Percentiles rank a stretch among this genome's conserved stretches.
Conservation (phyloP, 345 rosid species). For the Aethionema arabicum region DNA sequence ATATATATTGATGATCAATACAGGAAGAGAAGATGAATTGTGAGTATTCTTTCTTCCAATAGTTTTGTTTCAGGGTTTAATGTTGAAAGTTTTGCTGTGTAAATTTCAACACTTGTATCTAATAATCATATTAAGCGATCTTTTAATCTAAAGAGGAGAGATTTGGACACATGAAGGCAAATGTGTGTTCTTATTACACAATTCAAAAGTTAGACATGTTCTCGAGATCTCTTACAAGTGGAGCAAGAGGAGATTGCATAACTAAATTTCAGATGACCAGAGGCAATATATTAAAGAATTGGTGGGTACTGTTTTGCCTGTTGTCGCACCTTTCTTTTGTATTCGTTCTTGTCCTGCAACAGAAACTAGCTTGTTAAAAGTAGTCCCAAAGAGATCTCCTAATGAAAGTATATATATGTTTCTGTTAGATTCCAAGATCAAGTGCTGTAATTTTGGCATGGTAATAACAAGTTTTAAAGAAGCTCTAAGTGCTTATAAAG, state of each 20-base stretch:
- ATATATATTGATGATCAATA: background rate
- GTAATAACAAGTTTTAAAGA: too few species aligned
- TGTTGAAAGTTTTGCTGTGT: background rate
- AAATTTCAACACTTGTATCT: background rate
- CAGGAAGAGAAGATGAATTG: background rate
- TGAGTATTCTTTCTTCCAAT: background rate
- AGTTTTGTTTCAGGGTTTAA: background rate
- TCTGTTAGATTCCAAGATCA: conserved; percentile 49
- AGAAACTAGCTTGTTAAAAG: too few species aligned
- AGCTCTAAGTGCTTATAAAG: too few species aligned
- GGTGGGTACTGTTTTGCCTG: conserved; percentile 94
- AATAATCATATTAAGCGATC: background rate
- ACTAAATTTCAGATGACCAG: too few species aligned
- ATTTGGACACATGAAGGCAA: background rate
- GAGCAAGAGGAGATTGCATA: too few species aligned
- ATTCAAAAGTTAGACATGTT: too few species aligned
- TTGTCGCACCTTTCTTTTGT: conserved; percentile 79
- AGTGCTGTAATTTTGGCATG: background rate
- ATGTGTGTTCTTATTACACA: background rate
- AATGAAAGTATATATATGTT: too few species aligned
- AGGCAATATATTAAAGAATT: conserved; percentile 36
- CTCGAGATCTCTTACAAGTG: too few species aligned
- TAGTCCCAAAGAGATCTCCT: too few species aligned
- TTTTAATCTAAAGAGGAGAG: too few species aligned
- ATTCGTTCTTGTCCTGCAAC: conserved; percentile 37